Conservation (phyloP, 306 rosid species). For the Acacia melanoxylon region DNA sequence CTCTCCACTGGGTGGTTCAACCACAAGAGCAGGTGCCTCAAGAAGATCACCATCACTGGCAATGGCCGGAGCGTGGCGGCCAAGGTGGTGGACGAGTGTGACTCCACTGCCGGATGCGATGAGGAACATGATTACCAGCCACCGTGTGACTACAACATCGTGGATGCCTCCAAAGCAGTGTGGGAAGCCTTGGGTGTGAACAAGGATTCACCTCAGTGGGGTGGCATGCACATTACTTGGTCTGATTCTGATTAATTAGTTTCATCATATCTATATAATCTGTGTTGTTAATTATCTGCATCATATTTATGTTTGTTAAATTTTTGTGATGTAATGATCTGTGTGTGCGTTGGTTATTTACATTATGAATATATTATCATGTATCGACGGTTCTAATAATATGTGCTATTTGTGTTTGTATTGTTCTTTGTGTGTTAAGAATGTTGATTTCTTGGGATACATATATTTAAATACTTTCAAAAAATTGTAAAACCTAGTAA, state of each 20-base stretch:
- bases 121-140: slow-evolving; percentile 31
- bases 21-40: slow-evolving; percentile 24
- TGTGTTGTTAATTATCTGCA: background rate
- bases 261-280: background rate
- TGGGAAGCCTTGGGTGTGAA: slow-evolving; percentile 25
- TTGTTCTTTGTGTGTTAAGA: too few relatives aligned
- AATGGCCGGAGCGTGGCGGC: slow-evolving; percentile 38
- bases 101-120: slow-evolving; percentile 44
- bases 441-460: too few relatives aligned
- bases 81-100: slow-evolving; percentile 46
- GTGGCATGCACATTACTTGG: slow-evolving; percentile 14
- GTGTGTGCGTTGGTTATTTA: background rate
- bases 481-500: too few relatives aligned
- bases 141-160: slow-evolving; percentile 19
- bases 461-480: too few relatives aligned
- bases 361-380: background rate
- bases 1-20: slow-evolving; percentile 8
- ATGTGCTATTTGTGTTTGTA: too few relatives aligned
- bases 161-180: slow-evolving; percentile 29
- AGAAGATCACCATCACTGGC: slow-evolving; percentile 30
- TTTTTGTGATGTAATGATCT: background rate
- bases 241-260: background rate
- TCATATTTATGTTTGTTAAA: background rate
- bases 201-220: background rate
- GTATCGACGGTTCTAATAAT: background rate